Conservation (phyloP, 805 yeast species). For the Spathaspora girioi region DNA sequence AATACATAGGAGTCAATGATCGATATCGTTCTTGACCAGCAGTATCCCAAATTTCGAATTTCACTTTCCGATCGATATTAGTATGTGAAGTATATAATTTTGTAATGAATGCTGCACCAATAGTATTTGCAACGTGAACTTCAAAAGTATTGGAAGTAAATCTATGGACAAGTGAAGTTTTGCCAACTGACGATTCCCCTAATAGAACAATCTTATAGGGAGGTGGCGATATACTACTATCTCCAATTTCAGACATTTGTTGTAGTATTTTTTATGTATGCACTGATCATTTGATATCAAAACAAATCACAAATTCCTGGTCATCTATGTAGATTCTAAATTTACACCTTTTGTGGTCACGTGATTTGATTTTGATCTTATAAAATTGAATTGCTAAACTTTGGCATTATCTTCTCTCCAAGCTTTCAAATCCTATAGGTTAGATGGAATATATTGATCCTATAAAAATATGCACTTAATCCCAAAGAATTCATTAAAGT, state of each 20-base stretch:
- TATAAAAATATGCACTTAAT: too few species aligned
- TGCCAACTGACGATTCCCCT: conserved; percentile 62
- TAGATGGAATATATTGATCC: too few species aligned
- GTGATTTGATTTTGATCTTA: too few species aligned
- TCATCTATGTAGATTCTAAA: neutral
- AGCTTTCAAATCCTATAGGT: too few species aligned
- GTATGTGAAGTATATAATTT: conserved; percentile 44
- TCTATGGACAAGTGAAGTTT: conserved; percentile 74
- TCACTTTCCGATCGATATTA: conserved; percentile 37
- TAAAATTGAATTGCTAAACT: too few species aligned
- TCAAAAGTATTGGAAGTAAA: conserved; percentile 73
- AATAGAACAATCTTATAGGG: conserved; percentile 38
- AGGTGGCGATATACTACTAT: conserved; percentile 14
- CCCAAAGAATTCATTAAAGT: too few species aligned
- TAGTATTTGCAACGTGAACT: conserved; percentile 80
- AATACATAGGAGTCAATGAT: conserved; percentile 79
- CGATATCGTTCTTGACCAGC: conserved; percentile 83
- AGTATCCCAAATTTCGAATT: conserved; percentile 82
- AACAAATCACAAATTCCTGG: neutral
- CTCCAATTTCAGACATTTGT: neutral
- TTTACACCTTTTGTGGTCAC: too few species aligned
- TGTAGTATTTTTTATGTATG: neutral
- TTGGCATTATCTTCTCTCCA: too few species aligned
- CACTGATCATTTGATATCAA: neutral
- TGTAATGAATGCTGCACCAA: conserved; percentile 97